Conservation (phyloP, 768 basidiomycete genomes). For the Boletus rufocinnamomeus region DNA sequence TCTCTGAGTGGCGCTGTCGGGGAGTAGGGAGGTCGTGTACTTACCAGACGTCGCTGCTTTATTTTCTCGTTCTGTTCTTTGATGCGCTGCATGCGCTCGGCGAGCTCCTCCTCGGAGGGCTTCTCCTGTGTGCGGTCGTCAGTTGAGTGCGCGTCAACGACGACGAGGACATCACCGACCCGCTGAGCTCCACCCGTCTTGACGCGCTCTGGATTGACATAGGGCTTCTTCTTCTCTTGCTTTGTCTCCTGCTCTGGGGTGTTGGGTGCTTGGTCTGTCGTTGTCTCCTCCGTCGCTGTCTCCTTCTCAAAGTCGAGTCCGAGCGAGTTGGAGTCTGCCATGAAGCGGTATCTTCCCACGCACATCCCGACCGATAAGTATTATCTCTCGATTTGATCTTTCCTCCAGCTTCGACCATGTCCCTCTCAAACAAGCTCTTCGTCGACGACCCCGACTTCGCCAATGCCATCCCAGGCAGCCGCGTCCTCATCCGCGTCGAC, state of each 20-base stretch:
- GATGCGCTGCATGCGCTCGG: constrained; percentile 68
- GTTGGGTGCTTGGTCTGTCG: constrained; percentile 10
- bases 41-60: constrained; percentile 63
- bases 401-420: constrained; percentile 57
- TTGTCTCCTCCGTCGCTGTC: constrained; percentile 12
- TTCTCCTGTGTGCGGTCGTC: constrained; percentile 55
- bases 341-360: constrained; percentile 32
- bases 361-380: constrained; percentile 7
- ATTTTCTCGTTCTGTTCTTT: constrained; percentile 76
- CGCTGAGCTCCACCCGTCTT: constrained; percentile 77
- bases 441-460: constrained; percentile 72
- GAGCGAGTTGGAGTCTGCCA: constrained; percentile 61
- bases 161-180: constrained; percentile 38
- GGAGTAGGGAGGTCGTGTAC: constrained; percentile 21
- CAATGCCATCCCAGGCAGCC: constrained; percentile 73
- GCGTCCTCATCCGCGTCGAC: constrained; percentile 93
- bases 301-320: constrained; percentile 65
- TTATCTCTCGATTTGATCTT: neutral
- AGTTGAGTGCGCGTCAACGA: constrained; percentile 7
- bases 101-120: constrained; percentile 63
- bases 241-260: constrained; percentile 18
- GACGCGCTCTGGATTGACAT: constrained; percentile 82
- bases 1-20: constrained; percentile 1
- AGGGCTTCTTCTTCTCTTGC: constrained; percentile 66
- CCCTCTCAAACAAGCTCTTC: constrained; percentile 91